A percentile compares a stretch with the other conserved stretches of the same genome.
Conservation (phyloP, 2,329 filamentous ascomycete species). For the Stenocarpella maydis region DNA sequence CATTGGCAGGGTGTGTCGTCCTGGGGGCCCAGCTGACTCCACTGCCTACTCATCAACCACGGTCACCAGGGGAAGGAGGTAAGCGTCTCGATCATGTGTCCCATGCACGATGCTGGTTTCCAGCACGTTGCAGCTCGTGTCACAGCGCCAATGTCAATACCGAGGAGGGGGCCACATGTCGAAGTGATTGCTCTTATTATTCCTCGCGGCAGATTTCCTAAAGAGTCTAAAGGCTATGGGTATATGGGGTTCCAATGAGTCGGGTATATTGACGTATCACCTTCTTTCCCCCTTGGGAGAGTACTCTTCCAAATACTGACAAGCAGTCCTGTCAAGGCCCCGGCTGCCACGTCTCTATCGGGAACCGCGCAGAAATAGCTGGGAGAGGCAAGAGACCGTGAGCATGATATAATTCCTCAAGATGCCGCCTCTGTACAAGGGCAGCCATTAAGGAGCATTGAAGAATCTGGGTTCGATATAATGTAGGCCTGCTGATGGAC, state of each 20-base stretch:
- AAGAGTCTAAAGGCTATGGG: not conserved
- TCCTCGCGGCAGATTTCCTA: not conserved
- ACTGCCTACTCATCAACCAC: not conserved
- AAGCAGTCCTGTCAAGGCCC: not conserved
- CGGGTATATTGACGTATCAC: slow-evolving; percentile 12
- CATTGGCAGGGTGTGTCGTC: not conserved
- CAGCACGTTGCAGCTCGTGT: slow-evolving; percentile 24
- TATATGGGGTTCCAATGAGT: not conserved
- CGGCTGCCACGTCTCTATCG: not conserved
- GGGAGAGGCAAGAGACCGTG: not conserved
- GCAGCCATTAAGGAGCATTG: not conserved
- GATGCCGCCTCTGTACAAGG: not conserved
- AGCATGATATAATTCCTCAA: not conserved
- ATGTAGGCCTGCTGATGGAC: not conserved
- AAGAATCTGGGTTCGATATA: not conserved
- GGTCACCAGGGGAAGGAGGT: not conserved
- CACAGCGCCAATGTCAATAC: slow-evolving; percentile 2
- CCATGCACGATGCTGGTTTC: slow-evolving; percentile 19
- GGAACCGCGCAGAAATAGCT: not conserved
- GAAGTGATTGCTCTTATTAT: slow-evolving; percentile 8
- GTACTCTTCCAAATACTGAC: slow-evolving; percentile 17
- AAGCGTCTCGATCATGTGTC: slow-evolving; percentile 25
- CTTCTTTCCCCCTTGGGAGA: not conserved
- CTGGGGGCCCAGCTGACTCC: slow-evolving; percentile 15
- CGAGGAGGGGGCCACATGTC: not conserved